Evolutionary conservation across 2,329 filamentous ascomycete genomes (phyloP), one percentile per base, ranked within the genome.

Genomic region (Arthrobotrys entomopaga): DNA sequence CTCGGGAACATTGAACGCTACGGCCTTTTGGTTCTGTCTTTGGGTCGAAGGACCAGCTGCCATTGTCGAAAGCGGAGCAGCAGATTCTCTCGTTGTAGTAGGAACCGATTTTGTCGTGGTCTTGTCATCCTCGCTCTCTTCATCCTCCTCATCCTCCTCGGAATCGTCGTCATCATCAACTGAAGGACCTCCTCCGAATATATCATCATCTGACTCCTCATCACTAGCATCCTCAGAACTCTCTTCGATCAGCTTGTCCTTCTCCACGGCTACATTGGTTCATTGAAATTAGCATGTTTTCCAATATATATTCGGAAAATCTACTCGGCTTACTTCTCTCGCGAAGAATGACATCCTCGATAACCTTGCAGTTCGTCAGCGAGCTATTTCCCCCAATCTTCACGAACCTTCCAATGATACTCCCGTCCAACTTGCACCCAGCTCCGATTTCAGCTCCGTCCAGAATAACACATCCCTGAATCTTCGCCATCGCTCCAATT

Each of bases 311-410:
- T 87, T 19, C 34, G 58, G 63, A 34, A 8, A 1, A 8, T 34
- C 10, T 34, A 10, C 2, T 1, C 29, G 6, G 76, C 56, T 48
- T 76, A 78, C 81, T 78, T 65, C 61, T 40, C 15, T 59, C 50
- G 20, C 56, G 69, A 34, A 64, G 63, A 19, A 65, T 89, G 80
- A 82, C 90, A n/a, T 91, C 87, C 79, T 96, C 93, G 52, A 93
- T 89, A 0, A 97, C 86, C 7, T 94, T 85, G 80, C 94, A 94
- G 81, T 97, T 92, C 81, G 97, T 93, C 3, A 98, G 90, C 82
- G 98, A 93, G 79, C 93, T 97, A 74, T 97, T 91, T 61, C 90
- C 93, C n/a, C 94, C 93, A 77, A 99, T 88, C 78, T 90, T 89
- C 77, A 90, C 91, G 75, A 92, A 84, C 79, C 90, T 88, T 3